Evolutionary conservation across 495 filamentous ascomycete genomes (phyloP).

Genomic region (Penicillium macrosclerotiorum): DNA sequence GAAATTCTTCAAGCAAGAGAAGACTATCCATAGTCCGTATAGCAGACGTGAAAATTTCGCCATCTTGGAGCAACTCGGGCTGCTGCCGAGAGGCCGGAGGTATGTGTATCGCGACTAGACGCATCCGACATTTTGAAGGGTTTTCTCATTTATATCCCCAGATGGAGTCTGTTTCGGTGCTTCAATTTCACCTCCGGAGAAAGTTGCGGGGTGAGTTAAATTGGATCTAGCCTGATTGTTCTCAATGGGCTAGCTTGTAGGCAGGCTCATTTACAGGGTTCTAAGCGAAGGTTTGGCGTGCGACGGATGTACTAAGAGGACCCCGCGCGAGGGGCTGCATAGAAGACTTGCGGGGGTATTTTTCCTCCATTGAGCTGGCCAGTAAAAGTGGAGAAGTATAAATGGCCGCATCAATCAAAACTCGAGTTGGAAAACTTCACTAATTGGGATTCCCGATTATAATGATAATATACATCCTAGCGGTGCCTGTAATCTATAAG

Average conservation of each 20-base stretch:
- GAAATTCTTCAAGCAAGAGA: slow-evolving; percentile 17
- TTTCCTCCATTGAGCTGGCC: slow-evolving; percentile 24
- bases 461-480: slow-evolving; percentile 16
- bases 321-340: slow-evolving; percentile 5
- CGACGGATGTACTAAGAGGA: neutral
- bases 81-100: neutral
- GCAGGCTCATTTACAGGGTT: neutral
- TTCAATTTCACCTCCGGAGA: neutral
- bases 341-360: slow-evolving; percentile 1
- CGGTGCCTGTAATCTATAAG: slow-evolving; percentile 5
- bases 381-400: neutral
- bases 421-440: neutral
- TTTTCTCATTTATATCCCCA: too few relatives aligned
- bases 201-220: neutral
- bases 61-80: slow-evolving; percentile 11
- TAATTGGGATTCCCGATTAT: slow-evolving; percentile 3
- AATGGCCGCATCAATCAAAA: too few relatives aligned
- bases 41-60: slow-evolving; percentile 11
- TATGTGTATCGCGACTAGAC: neutral
- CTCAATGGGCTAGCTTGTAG: neutral
- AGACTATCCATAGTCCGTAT: slow-evolving; percentile 10
- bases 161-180: too few relatives aligned
- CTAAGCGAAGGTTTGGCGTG: slow-evolving; percentile 6
- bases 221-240: neutral
- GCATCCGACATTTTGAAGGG: neutral